Percentiles rank a stretch among this genome's conserved stretches.
Evolutionary conservation across 257 asterid genomes (phyloP).

Genomic region (Primulina huaijiensis): DNA sequence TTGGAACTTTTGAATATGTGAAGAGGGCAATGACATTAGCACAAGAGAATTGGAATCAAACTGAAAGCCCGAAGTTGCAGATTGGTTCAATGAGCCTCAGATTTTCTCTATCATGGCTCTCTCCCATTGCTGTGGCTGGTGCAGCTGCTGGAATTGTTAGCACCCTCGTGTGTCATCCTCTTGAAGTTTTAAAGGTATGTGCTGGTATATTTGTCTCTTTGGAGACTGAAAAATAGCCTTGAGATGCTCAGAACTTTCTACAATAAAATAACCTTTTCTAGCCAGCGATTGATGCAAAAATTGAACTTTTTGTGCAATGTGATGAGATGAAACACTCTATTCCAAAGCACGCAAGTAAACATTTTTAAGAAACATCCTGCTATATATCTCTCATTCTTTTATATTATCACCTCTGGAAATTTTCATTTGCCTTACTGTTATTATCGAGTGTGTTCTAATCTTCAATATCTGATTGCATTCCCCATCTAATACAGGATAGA

Average conservation of each 20-base stretch:
- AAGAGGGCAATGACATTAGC: slow-evolving; percentile 74
- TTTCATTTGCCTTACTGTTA: neutral
- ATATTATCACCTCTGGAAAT: neutral
- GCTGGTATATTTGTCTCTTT: neutral
- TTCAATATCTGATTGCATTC: slow-evolving; percentile 4
- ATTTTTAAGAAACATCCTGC: neutral
- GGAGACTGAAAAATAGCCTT: neutral
- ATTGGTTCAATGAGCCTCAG: slow-evolving; percentile 47
- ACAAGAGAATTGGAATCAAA: slow-evolving; percentile 58
- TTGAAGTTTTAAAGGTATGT: slow-evolving; percentile 87
- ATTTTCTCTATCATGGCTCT: slow-evolving; percentile 71
- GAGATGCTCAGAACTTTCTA: neutral
- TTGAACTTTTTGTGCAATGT: neutral
- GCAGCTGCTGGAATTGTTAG: slow-evolving; percentile 93
- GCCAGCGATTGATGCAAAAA: neutral
- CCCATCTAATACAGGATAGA: slow-evolving; percentile 63
- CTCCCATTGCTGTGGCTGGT: slow-evolving; percentile 91
- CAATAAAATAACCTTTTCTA: neutral
- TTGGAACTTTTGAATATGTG: slow-evolving; percentile 86
- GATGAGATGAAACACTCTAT: neutral
- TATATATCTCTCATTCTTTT: neutral
- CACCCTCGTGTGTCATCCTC: slow-evolving; percentile 95
- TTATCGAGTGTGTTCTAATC: neutral
- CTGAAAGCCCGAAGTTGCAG: slow-evolving; percentile 46
- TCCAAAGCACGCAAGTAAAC: neutral